Base-by-base conservation (phyloP, 305 asterid genomes). In the Fraxinus ornus region DNA sequence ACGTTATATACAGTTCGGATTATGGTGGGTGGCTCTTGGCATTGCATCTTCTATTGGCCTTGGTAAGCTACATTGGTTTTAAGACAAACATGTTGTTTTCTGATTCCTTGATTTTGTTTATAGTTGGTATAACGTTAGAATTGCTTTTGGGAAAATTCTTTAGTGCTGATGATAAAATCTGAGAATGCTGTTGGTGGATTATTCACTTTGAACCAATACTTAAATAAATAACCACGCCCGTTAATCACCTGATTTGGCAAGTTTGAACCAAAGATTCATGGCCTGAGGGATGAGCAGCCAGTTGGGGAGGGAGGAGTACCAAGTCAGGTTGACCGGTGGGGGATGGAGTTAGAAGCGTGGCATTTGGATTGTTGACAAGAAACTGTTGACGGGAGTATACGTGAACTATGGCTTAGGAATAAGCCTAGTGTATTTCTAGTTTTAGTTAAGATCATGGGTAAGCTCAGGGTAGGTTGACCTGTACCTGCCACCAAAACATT, bases 31-130 rank as follows among this genome's bases (percentile, higher is more conserved):
- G 77, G 92, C 97, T 83, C 99, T 95, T 80, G 99, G 99, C 80
- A 95, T 95, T 86, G 99, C 98, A 71, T 95, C 99, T 86, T 95
- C 99, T 82, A 94, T 95, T 77, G 99, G 99, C 87, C 97, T 95
- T 82, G 99, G 98, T 95, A 90, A 86, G 95, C 82, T 32, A 83
- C 24, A n/a, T 76, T 15, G 36, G 52, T 10, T 57, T 44, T 35
- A 15, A n/a, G n/a, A 60, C 44, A 68, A 44, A 37, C 74, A 10
- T 26, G 15, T 32, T 26, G 36, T 57, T 57, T 0, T 57, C 68
- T 57, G 68, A 12, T 60, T 19, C 74, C 5, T 24, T 66, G 33
- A 26, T 66, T 26, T 9, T 84, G 22, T 55, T 81, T 41, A 17
- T 22, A 35, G 33, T 64, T 64, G 32, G 33, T 66, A 24, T 17